Evolutionary conservation across 129 eudicot species (phyloP), one percentile per base, ranked within the genome.

Genomic region (Apium graveolens): DNA sequence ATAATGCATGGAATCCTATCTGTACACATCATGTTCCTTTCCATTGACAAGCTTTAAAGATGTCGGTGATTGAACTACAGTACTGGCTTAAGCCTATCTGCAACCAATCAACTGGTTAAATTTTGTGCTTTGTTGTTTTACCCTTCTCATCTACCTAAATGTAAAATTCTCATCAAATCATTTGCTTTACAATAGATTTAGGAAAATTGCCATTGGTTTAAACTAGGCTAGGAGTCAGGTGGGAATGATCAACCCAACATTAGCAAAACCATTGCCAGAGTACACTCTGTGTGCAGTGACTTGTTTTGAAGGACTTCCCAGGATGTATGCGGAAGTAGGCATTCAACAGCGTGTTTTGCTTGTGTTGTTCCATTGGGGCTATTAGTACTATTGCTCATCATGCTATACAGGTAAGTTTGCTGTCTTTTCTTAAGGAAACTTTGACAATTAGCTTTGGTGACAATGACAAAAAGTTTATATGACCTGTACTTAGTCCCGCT

Each of bases 101-200:
- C 69, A 29, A 48, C 76, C 84, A 65, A 12, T 78, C 45, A 65
- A 78, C 46, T 79, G 82, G 80, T 79, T 44, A 57, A 82, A 60
- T 60, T 44, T 74, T 73, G 85, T 78, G 79, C 75, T 73, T 45
- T 74, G 75, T 75, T 74, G 79, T 78, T 78, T 73, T 31, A 78
- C 37, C 65, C 72, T 51, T 76, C 76, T 37, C 66, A 18, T 55
- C 53, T 35, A 35, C 21, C 16, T 17, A 17, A 31, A 14, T 69
- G 43, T 69, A 18, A 69, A 73, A 20, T 79, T 83, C 55, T 70
- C 51, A 75, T 55, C 60, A 46, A 76, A 72, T 68, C 39, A 35
- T 16, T 76, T 31, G 66, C 45, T 78, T 78, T 48, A 21, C 35
- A 34, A 66, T 51, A 55, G 73, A 77, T 24, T 8, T 80, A 38